Percentiles rank a stretch among this genome's conserved stretches.
These are phyloP conservation scores for Fusarium torulosum DNA, from an alignment of 2,329 filamentous ascomycete species.

Conservation along the genomic window DNA sequence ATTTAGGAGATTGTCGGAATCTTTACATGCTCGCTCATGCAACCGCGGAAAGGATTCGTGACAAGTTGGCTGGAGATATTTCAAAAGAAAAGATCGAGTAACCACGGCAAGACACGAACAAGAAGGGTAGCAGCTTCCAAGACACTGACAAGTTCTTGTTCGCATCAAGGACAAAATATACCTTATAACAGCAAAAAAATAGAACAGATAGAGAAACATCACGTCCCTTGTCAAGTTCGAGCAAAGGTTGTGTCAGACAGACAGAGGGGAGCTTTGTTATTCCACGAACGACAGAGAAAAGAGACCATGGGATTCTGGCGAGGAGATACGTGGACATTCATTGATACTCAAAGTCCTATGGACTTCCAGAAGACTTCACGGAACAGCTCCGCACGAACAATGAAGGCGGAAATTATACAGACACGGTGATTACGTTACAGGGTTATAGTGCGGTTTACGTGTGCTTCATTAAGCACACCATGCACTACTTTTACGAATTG, in stretches of 20 bases:
- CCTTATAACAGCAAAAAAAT: background rate
- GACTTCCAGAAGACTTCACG: background rate
- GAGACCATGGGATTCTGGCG: no score
- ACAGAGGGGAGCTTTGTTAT: background rate
- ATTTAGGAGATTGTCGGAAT: no score
- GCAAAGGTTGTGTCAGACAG: background rate
- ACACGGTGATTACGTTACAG: background rate
- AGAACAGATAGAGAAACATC: background rate
- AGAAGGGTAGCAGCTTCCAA: rapidly evolving
- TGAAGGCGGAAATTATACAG: slow-evolving; percentile 1
- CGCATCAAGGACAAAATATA: rapidly evolving
- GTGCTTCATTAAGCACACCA: background rate
- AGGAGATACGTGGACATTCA: background rate
- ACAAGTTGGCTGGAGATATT: background rate
- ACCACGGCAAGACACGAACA: rapidly evolving
- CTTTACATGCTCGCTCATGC: no score
- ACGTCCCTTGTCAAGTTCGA: background rate
- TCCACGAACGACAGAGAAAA: no score
- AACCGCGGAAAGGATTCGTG: background rate
- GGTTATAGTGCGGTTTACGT: background rate
- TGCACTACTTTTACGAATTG: background rate
- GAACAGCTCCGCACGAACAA: background rate
- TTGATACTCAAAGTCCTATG: background rate
- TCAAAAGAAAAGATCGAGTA: background rate
- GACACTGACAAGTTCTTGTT: background rate